phyloP scores from a whole-genome alignment of 2,329 filamentous ascomycete genomes.

The Hypoxylon sp. region DNA sequence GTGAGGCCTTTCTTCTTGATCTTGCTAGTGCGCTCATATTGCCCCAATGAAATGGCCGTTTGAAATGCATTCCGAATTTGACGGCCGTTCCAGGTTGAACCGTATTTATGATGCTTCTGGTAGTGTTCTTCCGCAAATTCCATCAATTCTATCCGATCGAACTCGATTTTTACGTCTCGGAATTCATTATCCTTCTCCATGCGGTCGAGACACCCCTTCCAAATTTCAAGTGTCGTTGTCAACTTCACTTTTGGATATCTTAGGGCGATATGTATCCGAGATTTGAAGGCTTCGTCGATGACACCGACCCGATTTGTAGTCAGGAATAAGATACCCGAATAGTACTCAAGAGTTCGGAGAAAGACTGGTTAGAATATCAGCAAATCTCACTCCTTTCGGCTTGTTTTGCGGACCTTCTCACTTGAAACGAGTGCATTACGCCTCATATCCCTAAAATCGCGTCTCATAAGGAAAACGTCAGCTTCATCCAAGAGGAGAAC shows the following conservation, averaged over 20 bases:
- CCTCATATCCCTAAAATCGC: conserved; percentile 41
- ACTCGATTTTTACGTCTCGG: conserved; percentile 26
- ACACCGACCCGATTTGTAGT: conserved; percentile 47
- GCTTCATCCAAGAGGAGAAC: conserved; percentile 31
- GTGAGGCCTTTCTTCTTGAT: conserved; percentile 22
- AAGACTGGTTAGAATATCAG: conserved; percentile 29
- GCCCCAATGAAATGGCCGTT: conserved; percentile 45
- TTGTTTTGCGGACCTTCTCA: neutral
- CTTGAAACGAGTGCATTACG: conserved; percentile 47
- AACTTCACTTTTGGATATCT: conserved; percentile 39
- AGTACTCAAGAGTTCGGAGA: conserved; percentile 43
- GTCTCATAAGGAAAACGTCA: conserved; percentile 48
- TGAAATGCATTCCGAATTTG: conserved; percentile 52
- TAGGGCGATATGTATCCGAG: conserved; percentile 46
- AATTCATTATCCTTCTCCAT: conserved; percentile 38
- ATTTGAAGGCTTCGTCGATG: conserved; percentile 49
- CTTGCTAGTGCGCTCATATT: conserved; percentile 35
- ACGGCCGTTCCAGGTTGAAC: conserved; percentile 46
- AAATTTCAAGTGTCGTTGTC: conserved; percentile 35
- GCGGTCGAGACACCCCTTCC: conserved; percentile 45
- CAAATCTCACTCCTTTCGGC: neutral
- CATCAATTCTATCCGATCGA: conserved; percentile 27
- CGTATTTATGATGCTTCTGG: conserved; percentile 16
- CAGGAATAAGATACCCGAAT: conserved; percentile 46
- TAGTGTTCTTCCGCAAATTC: conserved; percentile 38